Evolutionary conservation across 306 rosid species (phyloP).

Genomic region (Luffa aegyptiaca): DNA sequence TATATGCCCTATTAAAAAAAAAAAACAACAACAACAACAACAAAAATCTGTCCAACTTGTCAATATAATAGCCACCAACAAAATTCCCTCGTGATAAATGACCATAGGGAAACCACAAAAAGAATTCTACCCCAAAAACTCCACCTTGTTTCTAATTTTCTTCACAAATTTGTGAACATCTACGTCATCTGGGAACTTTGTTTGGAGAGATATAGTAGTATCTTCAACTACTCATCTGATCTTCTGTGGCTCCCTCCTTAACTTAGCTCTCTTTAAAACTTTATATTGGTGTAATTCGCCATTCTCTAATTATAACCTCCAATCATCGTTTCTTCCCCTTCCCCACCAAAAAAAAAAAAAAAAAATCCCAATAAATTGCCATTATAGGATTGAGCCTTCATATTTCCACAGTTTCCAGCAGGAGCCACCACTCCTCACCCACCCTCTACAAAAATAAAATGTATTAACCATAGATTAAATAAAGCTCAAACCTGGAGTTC

Average conservation of each 20-base stretch:
- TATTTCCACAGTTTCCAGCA: neutral
- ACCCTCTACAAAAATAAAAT: conserved; percentile 4
- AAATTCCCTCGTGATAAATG: neutral
- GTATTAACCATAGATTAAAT: conserved; percentile 5
- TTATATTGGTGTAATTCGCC: neutral
- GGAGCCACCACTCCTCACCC: neutral
- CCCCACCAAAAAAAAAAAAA: neutral
- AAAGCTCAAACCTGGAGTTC: conserved; percentile 78
- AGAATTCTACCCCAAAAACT: neutral
- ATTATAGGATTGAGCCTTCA: neutral
- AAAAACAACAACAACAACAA: neutral
- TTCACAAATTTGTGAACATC: too few relatives aligned
- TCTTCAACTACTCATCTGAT: neutral
- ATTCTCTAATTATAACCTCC: neutral
- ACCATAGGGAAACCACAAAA: neutral
- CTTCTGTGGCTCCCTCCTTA: neutral
- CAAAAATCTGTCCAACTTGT: neutral
- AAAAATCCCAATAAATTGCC: neutral
- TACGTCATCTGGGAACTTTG: neutral
- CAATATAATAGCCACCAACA: neutral
- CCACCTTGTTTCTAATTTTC: neutral
- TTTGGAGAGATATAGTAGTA: neutral
- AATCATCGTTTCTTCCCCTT: neutral
- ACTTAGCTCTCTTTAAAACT: neutral
- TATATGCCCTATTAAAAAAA: neutral